phyloP scores from a whole-genome alignment of 2,329 filamentous ascomycete species.

The Pseudophaeomoniella oleicola region DNA sequence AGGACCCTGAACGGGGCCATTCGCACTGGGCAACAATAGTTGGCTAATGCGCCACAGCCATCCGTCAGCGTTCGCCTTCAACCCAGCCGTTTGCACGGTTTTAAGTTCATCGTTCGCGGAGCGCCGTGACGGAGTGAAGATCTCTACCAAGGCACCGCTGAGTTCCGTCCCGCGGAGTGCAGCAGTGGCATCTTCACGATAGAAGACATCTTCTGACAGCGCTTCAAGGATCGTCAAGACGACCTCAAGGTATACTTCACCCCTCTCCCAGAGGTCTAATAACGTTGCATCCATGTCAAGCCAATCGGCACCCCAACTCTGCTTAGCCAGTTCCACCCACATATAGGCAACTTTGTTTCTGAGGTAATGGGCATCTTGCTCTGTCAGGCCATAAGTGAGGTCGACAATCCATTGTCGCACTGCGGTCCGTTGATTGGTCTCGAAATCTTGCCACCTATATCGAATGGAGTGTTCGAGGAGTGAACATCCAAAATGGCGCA shows the following conservation, averaged over 20 bases:
- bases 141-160: slow-evolving; percentile 81
- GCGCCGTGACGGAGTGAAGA: slow-evolving; percentile 69
- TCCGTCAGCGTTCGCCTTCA: slow-evolving; percentile 68
- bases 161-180: slow-evolving; percentile 69
- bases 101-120: slow-evolving; percentile 60
- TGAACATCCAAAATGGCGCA: slow-evolving; percentile 87
- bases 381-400: slow-evolving; percentile 57
- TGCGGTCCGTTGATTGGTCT: slow-evolving; percentile 48
- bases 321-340: slow-evolving; percentile 90
- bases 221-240: slow-evolving; percentile 82
- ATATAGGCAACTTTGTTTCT: slow-evolving; percentile 88
- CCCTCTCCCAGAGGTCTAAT: slow-evolving; percentile 59
- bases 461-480: slow-evolving; percentile 81
- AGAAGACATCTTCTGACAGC: slow-evolving; percentile 87
- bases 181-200: slow-evolving; percentile 74
- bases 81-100: slow-evolving; percentile 51
- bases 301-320: slow-evolving; percentile 87
- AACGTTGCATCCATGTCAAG: slow-evolving; percentile 83
- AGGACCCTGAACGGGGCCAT: slow-evolving; percentile 46
- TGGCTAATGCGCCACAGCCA: slow-evolving; percentile 70
- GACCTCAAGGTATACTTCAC: slow-evolving; percentile 60
- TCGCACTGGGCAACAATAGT: slow-evolving; percentile 60
- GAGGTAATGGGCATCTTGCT: slow-evolving; percentile 64
- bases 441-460: slow-evolving; percentile 68
- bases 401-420: slow-evolving; percentile 65